Conservation (phyloP, 495 filamentous ascomycete species). For the Alectoria sarmentosa region DNA sequence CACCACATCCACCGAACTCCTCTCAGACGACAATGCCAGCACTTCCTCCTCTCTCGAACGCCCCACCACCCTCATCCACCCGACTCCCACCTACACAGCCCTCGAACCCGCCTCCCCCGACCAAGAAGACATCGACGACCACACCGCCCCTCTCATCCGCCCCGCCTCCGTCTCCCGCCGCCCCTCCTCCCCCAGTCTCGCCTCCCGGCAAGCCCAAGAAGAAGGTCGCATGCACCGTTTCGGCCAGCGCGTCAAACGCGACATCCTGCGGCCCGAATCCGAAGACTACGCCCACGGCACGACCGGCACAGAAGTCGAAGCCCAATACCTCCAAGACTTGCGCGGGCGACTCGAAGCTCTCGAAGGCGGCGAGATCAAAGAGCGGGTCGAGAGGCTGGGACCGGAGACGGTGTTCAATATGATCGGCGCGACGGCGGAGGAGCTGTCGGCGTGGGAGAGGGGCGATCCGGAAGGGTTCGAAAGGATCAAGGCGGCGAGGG, state of each 20-base stretch:
- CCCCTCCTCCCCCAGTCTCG: slow-evolving; percentile 71
- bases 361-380: slow-evolving; percentile 51
- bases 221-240: slow-evolving; percentile 84
- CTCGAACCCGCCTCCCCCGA: slow-evolving; percentile 27
- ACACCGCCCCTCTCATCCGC: slow-evolving; percentile 35
- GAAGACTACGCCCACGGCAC: slow-evolving; percentile 35
- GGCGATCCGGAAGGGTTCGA: slow-evolving; percentile 43
- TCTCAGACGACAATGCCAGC: slow-evolving; percentile 34
- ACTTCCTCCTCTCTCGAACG: slow-evolving; percentile 33
- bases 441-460: slow-evolving; percentile 44
- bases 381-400: slow-evolving; percentile 48
- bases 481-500: slow-evolving; percentile 18
- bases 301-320: slow-evolving; percentile 38
- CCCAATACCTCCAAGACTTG: slow-evolving; percentile 51
- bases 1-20: slow-evolving; percentile 16
- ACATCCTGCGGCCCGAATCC: slow-evolving; percentile 46
- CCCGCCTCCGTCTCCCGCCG: slow-evolving; percentile 52
- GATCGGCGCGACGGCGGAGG: slow-evolving; percentile 47
- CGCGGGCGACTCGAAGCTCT: slow-evolving; percentile 57
- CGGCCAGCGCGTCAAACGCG: slow-evolving; percentile 71
- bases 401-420: slow-evolving; percentile 54
- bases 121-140: slow-evolving; percentile 30
- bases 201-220: slow-evolving; percentile 72
- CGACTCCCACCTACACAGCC: slow-evolving; percentile 52
- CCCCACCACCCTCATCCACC: slow-evolving; percentile 33